A percentile compares a stretch with the other conserved stretches of the same genome.
Conservation (phyloP, 345 rosid species). For the Eucalyptus coolabah region DNA sequence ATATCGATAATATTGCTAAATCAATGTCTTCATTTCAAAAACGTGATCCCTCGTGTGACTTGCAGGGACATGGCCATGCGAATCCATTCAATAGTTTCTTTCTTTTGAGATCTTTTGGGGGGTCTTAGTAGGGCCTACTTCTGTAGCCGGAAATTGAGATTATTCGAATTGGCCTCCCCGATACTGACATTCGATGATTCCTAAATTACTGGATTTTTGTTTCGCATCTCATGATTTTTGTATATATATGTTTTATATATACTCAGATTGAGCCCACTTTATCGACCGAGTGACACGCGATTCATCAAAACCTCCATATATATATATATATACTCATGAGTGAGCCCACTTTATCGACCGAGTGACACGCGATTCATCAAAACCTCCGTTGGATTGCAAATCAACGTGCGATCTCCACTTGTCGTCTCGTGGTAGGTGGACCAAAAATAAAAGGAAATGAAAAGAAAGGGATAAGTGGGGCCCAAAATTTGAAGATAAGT, state of each 20-base stretch:
- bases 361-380: neutral
- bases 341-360: neutral
- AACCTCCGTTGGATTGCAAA: neutral
- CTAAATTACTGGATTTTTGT: neutral
- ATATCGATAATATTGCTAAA: fast-evolving
- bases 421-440: neutral
- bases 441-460: neutral
- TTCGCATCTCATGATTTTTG: neutral
- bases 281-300: neutral
- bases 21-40: neutral
- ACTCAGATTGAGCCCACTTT: neutral
- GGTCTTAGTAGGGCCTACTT: neutral
- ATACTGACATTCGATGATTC: neutral
- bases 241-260: neutral
- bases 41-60: neutral
- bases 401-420: neutral
- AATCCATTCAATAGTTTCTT: neutral
- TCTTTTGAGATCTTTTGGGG: neutral
- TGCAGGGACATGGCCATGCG: neutral
- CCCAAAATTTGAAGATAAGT: neutral
- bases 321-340: neutral
- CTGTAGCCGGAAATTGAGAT: neutral
- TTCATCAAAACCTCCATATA: neutral
- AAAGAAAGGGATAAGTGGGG: neutral
- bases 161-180: neutral